Evolutionary conservation across 1,284 basidiomycete species (phyloP), one percentile per base, ranked within the genome.

Genomic region (Heterobasidion irregulare): DNA sequence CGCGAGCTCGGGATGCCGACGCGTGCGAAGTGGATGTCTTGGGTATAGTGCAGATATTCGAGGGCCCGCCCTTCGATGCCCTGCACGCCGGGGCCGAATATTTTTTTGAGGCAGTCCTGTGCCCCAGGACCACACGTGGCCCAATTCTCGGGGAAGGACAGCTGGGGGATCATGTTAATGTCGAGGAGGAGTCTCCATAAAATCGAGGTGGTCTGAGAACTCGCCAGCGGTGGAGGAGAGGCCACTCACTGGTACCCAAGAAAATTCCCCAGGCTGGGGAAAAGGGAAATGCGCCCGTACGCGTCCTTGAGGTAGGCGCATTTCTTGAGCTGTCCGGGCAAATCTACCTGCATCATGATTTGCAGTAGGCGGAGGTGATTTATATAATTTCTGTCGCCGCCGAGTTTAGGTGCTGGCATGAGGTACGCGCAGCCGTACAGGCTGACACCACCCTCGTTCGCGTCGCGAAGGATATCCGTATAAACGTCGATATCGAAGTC

Each of bases 41-140:
- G 74, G 26, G 67, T 68, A 33, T 63, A 59, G 52, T 71, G 66
- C 34, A 77, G 65, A 63, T 69, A 74, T 26, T 62, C 58, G 52
- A 77, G 67, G 9, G 70, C 74, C 47, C 67, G 67, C 47, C 68
- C 61, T 60, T 72, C 68, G 56, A 64, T 60, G 6, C 67, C 67
- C 43, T 55, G 52, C 41, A 72, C 64, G 19, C 52, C 57, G 26
- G 57, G 59, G 7, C 72, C 73, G 59, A 77, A 75, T 55, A 76
- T 75, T 59, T 72, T 73, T 16, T 61, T 58, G n/a, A 77, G 63
- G 53, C 73, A 72, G n/a, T 63, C 63, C 12, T 55, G 55, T 1
- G 73, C 68, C 8, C 75, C 75, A 0, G 75, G 75, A 0, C 75
- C 75, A 49, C 67, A 65, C 12, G 70, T 65, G 13, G 70, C 71